Evolutionary conservation across 2,329 filamentous ascomycete genomes (phyloP), one percentile per base, ranked within the genome.

Genomic region (Arthrobotrys megalospora): DNA sequence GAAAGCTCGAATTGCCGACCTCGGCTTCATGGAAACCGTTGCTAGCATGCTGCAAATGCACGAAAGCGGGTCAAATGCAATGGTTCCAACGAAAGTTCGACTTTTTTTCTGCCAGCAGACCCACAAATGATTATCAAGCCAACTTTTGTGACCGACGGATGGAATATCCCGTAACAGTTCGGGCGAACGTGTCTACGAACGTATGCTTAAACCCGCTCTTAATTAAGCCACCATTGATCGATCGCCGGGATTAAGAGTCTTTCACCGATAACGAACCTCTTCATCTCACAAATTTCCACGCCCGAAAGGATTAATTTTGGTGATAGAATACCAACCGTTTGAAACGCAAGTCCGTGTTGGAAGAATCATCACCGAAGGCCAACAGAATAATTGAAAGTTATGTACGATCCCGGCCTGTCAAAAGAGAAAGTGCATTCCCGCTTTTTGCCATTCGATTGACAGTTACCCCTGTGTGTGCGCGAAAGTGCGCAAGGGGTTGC

Each of bases 121-220:
- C 45, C 47, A 67, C 34, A 43, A 43, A 43, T 21, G 47, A 45
- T 67, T 28, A 53, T 41, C 34, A 53, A 41, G 24, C 19, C 16
- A 10, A 28, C 47, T n/a, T 47, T 28, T 47, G 10, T 28, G 45
- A 48, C 45, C 8, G 16, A 58, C 53, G 53, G 53, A 53, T 43
- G 41, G 36, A 64, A 45, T 21, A 64, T 64, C 11, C 63, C 32
- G 53, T 52, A n/a, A 21, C 43, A 19, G 34, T 19, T 64, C 67
- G 67, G 67, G 24, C 45, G 14, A 71, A 71, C 64, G 47, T 64
- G 34, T 34, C 65, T 16, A 66, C 62, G 34, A 45, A 24, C 43
- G 55, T 19, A 11, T 60, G 34, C 55, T 60, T 60, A 60, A 60
- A 60, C 36, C 55, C 55, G 55, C 43, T 43, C 10, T 7, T 32